phyloP scores from a whole-genome alignment of 768 basidiomycete genomes.

The Mycena latifolia region DNA sequence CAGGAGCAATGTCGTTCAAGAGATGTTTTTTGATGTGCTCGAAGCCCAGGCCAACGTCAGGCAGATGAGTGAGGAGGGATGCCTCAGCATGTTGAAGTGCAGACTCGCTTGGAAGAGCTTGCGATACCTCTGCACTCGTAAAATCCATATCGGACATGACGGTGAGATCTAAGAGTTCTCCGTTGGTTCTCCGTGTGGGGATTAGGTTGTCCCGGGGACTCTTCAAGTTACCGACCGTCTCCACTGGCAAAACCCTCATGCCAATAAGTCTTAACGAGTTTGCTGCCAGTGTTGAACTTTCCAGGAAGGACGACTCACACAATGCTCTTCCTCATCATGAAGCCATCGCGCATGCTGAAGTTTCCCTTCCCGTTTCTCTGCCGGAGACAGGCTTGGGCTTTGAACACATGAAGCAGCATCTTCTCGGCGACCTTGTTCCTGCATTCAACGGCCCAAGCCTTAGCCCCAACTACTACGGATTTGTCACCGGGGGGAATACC shows the following conservation, averaged over 20 bases:
- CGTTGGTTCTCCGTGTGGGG: too few species aligned
- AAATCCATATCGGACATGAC: slow-evolving; percentile 2
- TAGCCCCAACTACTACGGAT: slow-evolving; percentile 32
- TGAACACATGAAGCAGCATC: slow-evolving; percentile 24
- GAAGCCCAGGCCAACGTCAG: slow-evolving; percentile 27
- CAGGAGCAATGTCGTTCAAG: slow-evolving; percentile 27
- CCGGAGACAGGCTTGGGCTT: slow-evolving; percentile 30
- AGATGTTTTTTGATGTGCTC: slow-evolving; percentile 29
- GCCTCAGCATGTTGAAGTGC: slow-evolving; percentile 18
- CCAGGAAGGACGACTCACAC: background rate
- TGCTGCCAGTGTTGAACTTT: slow-evolving; percentile 12
- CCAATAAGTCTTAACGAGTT: slow-evolving; percentile 30
- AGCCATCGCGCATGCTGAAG: slow-evolving; percentile 22
- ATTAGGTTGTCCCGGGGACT: too few species aligned
- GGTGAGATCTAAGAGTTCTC: too few species aligned
- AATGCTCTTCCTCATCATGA: slow-evolving; percentile 22
- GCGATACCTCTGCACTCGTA: slow-evolving; percentile 18
- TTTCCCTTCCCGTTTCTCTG: slow-evolving; percentile 19
- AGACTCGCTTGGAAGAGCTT: slow-evolving; percentile 14
- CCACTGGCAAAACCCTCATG: slow-evolving; percentile 10
- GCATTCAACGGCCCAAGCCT: slow-evolving; percentile 24
- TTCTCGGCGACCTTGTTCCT: slow-evolving; percentile 26
- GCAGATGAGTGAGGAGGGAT: slow-evolving; percentile 22
- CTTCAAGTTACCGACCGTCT: too few species aligned
- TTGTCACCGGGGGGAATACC: slow-evolving; percentile 26